Base-by-base conservation (phyloP, 352 stramenopile genomes). In the Phytophthora syringae region DNA sequence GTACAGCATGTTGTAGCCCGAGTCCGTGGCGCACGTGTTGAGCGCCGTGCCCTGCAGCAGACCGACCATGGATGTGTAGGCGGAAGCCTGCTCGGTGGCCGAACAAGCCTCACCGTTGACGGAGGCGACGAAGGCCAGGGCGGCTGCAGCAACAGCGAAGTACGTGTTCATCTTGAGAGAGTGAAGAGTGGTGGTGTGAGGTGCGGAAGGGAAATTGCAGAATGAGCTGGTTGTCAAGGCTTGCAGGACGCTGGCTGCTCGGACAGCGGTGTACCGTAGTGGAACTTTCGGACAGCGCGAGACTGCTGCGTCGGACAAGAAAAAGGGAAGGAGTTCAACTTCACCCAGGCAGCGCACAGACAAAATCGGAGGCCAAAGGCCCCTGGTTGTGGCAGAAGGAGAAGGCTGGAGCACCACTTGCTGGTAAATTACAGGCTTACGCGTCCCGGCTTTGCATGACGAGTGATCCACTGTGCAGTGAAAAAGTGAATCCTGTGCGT, bases 1-100 rank as follows among this genome's bases (percentile, higher is more conserved):
- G 49, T 67, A 65, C 39, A 83, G 52, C 70, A 80, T 74, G 68
- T 74, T 72, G 72, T 77, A 77, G 34, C 70, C 67, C 22, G 62
- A 72, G 42, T 50, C 52, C 12, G 44, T n/a, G 13, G 61, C 47
- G 36, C 72, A 83, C 4, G 11, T 43, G 18, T 27, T 36, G 20
- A 83, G 60, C 12, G 64, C 27, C 20, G 39, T 39, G 37, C 44
- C 45, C 15, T 56, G 21, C 32, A 78, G 49, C 10, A 79, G 36
- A 36, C 24, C 11, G 12, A 60, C 51, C 48, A 84, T 59, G 20
- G 62, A 40, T 10, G 32, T 57, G 70, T 74, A 79, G 52, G 76
- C 62, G 0, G 45, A 18, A 1, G 62, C 30, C 49, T 72, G 55
- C 52, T 75, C 32, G 11, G 43, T 15, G 27, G 20, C 1, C 9